Base-by-base conservation (phyloP, 495 filamentous ascomycete species). In the Cladorrhinum samala region DNA sequence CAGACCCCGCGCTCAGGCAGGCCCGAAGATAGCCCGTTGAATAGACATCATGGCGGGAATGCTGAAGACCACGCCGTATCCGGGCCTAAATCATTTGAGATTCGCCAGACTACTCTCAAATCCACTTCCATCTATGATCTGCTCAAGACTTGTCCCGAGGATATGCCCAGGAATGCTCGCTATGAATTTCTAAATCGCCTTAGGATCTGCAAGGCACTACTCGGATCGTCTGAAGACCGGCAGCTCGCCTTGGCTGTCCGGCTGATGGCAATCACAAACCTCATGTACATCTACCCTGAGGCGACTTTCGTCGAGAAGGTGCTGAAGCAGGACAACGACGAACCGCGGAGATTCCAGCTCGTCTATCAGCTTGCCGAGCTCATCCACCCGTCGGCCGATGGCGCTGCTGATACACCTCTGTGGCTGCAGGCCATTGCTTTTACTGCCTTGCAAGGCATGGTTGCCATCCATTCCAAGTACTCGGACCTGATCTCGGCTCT, bases 341-440 rank as follows among this genome's bases (percentile, higher is more conserved):
- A 95, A 65, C 89, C 93, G 2, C 84, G 92, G 48, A 82, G 88
- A 52, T 82, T 91, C 49, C 94, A 99, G 67, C 73, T 97, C 19
- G 82, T 88, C 3, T 95, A 95, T 63, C 94, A 99, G 59, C 81
- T 97, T 25, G 87, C 86, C 19, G 92, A 96, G 65, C 68, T 99
- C 46, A 84, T 97, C 33, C 92, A 94, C 69, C 77, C 76, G 9
- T 80, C 84, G 23, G 79, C 81, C 9, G 84, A 85, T 62, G 86
- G 82, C 46, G 78, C 85, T 52, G 69, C 75, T 36, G 67, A 74
- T 1, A 78, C 91, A 19, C 88, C 92, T 14, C 73, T 84, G 50
- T 77, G 79, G 67, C 68, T 92, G 13, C 93, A 96, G 63, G 86
- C 89, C n/a, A 78, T 92, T 53, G 90, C 90, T 4, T 72, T 97